phyloP scores from a whole-genome alignment of 2,329 filamentous ascomycete species.

The Aureobasidium zeae region DNA sequence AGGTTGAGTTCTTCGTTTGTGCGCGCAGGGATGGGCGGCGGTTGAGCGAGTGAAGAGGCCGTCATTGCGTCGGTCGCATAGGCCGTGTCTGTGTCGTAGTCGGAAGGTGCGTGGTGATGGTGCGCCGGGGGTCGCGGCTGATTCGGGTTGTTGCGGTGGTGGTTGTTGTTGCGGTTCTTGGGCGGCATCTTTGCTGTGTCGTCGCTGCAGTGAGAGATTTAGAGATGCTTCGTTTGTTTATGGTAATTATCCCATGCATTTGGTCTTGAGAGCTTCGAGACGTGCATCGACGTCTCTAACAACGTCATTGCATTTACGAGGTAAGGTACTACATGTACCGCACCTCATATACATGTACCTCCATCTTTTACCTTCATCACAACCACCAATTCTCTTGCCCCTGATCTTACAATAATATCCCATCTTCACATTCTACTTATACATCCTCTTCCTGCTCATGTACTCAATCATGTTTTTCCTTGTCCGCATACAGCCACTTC shows the following conservation, averaged over 20 bases:
- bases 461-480: neutral
- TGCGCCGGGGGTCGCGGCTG: conserved; percentile 3
- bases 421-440: neutral
- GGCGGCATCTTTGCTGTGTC: neutral
- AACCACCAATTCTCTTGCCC: neutral
- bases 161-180: conserved; percentile 8
- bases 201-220: neutral
- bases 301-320: no score
- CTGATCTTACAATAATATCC: neutral
- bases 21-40: conserved; percentile 41
- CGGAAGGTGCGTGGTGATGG: conserved; percentile 29
- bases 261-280: neutral
- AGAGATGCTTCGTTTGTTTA: neutral
- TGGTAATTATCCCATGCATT: no score
- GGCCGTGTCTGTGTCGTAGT: conserved; percentile 43
- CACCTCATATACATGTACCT: no score
- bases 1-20: conserved; percentile 84
- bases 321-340: no score
- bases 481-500: conserved; percentile 17
- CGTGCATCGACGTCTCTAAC: no score
- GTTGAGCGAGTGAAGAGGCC: conserved; percentile 5
- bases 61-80: conserved; percentile 25
- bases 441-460: neutral
- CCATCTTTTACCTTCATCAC: no score
- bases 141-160: no score